Conservation (phyloP, 805 yeast genomes). For the Tetrapisispora pingtungensis region DNA sequence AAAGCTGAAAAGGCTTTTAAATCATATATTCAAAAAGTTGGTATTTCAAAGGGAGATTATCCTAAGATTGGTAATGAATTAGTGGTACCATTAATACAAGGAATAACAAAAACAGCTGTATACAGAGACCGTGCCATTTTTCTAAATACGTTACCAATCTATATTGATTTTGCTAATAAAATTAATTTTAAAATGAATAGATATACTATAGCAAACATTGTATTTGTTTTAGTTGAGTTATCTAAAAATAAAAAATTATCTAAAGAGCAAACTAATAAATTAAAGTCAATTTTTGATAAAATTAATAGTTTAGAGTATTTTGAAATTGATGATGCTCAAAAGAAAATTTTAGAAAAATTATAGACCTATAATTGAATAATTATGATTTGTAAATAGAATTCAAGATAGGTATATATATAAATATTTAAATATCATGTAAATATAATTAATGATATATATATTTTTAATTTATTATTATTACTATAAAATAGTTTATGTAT, state of each 20-base stretch:
- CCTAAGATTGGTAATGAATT: conserved; percentile 3
- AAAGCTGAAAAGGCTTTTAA: conserved; percentile 20
- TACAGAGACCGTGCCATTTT: neutral
- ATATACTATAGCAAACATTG: conserved; percentile 8
- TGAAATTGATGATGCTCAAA: neutral
- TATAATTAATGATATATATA: neutral
- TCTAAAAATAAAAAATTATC: conserved; percentile 4
- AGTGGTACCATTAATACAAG: conserved; percentile 15
- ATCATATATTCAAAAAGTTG: conserved; percentile 7
- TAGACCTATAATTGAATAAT: neutral
- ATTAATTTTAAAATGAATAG: conserved; percentile 8
- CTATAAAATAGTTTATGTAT: no score
- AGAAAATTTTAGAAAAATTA: neutral
- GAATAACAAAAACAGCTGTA: conserved; percentile 5
- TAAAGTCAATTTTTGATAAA: neutral
- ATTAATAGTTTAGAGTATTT: neutral
- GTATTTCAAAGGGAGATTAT: neutral
- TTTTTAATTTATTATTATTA: no score
- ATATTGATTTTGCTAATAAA: conserved; percentile 12
- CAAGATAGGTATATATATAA: neutral
- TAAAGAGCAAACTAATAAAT: neutral
- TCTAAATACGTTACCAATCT: conserved; percentile 10
- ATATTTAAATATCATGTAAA: conserved; percentile 1
- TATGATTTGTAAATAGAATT: neutral
- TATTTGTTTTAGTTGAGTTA: conserved; percentile 8